Evolutionary conservation across 139 green algal genomes (phyloP), one percentile per base, ranked within the genome.

Genomic region (Desmodesmus armatus): DNA sequence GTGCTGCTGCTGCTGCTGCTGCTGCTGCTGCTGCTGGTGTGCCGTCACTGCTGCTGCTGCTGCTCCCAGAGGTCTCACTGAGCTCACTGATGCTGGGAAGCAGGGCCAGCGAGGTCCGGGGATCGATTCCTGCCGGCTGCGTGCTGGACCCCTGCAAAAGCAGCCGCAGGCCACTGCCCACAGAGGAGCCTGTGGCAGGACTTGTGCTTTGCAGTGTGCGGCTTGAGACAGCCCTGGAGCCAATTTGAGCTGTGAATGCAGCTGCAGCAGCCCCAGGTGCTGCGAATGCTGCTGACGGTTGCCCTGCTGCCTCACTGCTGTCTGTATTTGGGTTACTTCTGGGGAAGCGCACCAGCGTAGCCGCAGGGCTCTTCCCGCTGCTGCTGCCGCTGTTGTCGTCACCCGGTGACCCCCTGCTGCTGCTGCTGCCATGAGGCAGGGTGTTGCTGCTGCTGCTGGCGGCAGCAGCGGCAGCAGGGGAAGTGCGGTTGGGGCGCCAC

Each of bases 21-120:
- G 27, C 72, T 66, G 72, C 72, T 80, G 44, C 72, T 72, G 11
- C 63, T 72, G 31, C 33, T 27, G 13, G 29, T 72, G 63, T 43
- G 67, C 15, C 33, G 33, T 49, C 23, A 27, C 67, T 80, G 72
- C 11, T 63, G 71, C n/a, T 49, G 35, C 44, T 80, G 73, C 41
- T 63, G 71, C 29, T 5, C 31, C 41, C 15, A 29, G 21, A 35
- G 60, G n/a, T 21, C 19, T 35, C 39, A 25, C 6, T 69, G 33
- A 35, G 19, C 17, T 21, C 35, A 33, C 19, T 25, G 73, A 3
- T 80, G 17, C 5, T 80, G 67, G 15, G 13, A 21, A 13, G 47
- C 47, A 55, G 9, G 13, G n/a, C n/a, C 47, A 55, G 9, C 47
- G 13, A 21, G 47, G 13, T 55, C 9, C 47, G 47, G 13, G 47